Evolutionary conservation across 768 basidiomycete genomes (phyloP).

Genomic region (Lentinula sp.): DNA sequence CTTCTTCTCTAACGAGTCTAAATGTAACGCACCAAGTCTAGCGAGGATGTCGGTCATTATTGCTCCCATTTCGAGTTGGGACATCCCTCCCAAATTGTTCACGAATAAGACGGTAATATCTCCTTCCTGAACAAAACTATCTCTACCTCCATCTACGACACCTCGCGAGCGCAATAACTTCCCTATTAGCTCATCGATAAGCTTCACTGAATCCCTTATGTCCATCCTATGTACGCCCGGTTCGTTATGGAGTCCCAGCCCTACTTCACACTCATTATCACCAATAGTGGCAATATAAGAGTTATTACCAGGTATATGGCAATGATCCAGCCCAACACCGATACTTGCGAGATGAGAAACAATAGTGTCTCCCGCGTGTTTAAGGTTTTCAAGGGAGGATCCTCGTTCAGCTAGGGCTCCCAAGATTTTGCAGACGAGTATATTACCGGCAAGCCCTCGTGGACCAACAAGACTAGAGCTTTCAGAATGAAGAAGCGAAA

Average conservation of each 20-base stretch:
- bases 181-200: constrained; percentile 26
- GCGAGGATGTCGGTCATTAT: constrained; percentile 35
- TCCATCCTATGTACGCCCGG: constrained; percentile 31
- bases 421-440: constrained; percentile 51
- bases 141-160: constrained; percentile 12
- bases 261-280: constrained; percentile 36
- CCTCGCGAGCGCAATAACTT: constrained; percentile 21
- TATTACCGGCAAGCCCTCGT: constrained; percentile 41
- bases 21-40: constrained; percentile 34
- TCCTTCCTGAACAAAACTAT: constrained; percentile 15
- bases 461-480: constrained; percentile 34
- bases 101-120: constrained; percentile 36
- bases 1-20: background rate
- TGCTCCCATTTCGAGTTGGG: constrained; percentile 45
- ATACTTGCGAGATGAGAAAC: constrained; percentile 27
- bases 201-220: constrained; percentile 25
- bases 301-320: constrained; percentile 44
- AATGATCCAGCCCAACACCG: constrained; percentile 45
- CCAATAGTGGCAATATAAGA: constrained; percentile 9
- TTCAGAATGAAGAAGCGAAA: constrained; percentile 31
- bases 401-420: constrained; percentile 42
- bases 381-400: constrained; percentile 25
- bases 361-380: constrained; percentile 26
- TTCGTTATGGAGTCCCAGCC: constrained; percentile 54
- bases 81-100: constrained; percentile 35